These are phyloP conservation scores for Emydomyces testavorans DNA, from an alignment of 2,329 filamentous ascomycete genomes.

Conservation along the genomic window DNA sequence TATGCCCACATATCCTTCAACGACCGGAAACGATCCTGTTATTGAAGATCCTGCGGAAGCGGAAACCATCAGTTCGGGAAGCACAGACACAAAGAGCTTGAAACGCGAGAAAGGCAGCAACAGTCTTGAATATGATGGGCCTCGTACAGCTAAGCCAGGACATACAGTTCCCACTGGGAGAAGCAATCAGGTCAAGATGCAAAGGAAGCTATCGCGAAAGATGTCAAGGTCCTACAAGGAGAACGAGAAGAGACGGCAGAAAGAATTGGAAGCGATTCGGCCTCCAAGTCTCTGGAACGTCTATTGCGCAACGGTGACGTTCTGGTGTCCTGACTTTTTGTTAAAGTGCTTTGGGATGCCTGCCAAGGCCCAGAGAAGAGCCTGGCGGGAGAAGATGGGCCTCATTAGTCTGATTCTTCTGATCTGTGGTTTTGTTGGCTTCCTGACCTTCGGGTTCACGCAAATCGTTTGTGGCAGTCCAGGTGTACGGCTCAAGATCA, in stretches of 20 bases:
- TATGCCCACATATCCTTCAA: constrained; percentile 81
- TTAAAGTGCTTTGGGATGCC: constrained; percentile 76
- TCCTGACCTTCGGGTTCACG: constrained; percentile 93
- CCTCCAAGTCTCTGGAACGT: constrained; percentile 89
- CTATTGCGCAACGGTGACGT: constrained; percentile 87
- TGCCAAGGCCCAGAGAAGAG: constrained; percentile 73
- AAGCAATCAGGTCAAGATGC: constrained; percentile 24
- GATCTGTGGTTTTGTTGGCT: constrained; percentile 83
- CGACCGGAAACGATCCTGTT: constrained; percentile 83
- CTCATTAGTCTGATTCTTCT: constrained; percentile 83
- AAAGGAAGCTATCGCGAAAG: constrained; percentile 55
- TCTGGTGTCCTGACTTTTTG: constrained; percentile 82
- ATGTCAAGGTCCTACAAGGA: constrained; percentile 44
- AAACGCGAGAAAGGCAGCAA: constrained; percentile 15
- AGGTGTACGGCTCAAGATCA: constrained; percentile 62
- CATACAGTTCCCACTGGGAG: constrained; percentile 14
- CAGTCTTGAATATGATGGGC: constrained; percentile 7
- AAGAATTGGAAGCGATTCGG: constrained; percentile 52
- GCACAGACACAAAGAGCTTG: constrained; percentile 42
- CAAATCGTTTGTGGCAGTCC: constrained; percentile 69
- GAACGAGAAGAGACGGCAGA: constrained; percentile 47
- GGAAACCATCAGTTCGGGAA: constrained; percentile 51
- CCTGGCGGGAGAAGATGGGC: constrained; percentile 97
- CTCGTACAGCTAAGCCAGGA: background rate
- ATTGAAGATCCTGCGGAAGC: constrained; percentile 53